These are phyloP conservation scores for Akanthomyces uredinophilus DNA, from an alignment of 2,329 filamentous ascomycete species.

Conservation along the genomic window DNA sequence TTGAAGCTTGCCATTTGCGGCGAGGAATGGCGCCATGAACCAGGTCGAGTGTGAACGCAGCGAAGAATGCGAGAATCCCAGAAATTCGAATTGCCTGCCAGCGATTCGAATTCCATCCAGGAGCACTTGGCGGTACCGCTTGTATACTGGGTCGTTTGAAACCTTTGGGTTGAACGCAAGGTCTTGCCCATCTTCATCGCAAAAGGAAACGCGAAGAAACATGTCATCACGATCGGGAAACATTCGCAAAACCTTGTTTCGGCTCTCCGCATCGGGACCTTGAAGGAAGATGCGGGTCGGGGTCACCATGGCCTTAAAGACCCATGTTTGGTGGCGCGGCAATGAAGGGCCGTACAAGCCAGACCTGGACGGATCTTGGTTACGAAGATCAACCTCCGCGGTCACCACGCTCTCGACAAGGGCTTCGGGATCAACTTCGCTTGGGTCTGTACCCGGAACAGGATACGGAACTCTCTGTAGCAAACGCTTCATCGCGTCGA, in stretches of 20 bases:
- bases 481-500: conserved; percentile 49
- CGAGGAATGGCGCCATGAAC: conserved; percentile 48
- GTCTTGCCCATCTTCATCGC: conserved; percentile 65
- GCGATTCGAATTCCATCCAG: conserved; percentile 56
- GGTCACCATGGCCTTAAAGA: conserved; percentile 55
- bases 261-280: conserved; percentile 61
- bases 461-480: conserved; percentile 49
- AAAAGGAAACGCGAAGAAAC: conserved; percentile 68
- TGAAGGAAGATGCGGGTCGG: conserved; percentile 52
- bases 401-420: conserved; percentile 37
- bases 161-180: conserved; percentile 52
- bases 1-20: conserved; percentile 28
- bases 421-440: conserved; percentile 31
- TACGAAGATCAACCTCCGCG: conserved; percentile 35
- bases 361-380: conserved; percentile 21
- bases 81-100: conserved; percentile 57
- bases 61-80: conserved; percentile 77
- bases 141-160: conserved; percentile 43
- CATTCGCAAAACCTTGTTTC: conserved; percentile 64
- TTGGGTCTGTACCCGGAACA: conserved; percentile 43
- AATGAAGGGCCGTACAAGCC: conserved; percentile 25
- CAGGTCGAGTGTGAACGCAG: conserved; percentile 66
- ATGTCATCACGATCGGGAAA: conserved; percentile 54
- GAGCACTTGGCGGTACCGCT: conserved; percentile 57
- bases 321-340: conserved; percentile 39